phyloP scores from a whole-genome alignment of 306 rosid genomes.

The Castanea sativa region DNA sequence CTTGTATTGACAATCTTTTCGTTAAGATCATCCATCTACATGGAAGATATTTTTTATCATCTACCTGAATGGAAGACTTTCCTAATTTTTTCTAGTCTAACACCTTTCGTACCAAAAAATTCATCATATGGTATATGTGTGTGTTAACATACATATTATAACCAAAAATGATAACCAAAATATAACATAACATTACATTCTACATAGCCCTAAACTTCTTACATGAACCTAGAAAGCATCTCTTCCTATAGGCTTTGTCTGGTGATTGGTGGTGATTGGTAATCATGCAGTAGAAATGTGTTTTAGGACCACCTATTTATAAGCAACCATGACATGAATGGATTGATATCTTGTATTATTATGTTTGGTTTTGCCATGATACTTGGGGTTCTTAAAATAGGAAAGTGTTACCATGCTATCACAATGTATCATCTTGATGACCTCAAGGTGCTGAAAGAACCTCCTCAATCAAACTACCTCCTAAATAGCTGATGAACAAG shows the following conservation, averaged over 20 bases:
- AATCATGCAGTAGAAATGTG: not conserved
- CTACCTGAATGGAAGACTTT: too few species aligned
- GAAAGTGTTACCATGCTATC: not conserved
- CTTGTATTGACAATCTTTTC: too few species aligned
- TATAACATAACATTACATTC: not conserved
- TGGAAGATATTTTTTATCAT: too few species aligned
- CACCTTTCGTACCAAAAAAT: too few species aligned
- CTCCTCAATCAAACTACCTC: too few species aligned
- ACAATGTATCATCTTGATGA: not conserved
- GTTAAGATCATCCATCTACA: too few species aligned
- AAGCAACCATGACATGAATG: not conserved
- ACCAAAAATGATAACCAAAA: not conserved
- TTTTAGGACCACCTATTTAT: not conserved
- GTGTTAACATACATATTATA: not conserved
- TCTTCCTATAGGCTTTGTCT: not conserved
- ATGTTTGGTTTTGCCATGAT: constrained; percentile 1
- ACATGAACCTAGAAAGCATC: not conserved
- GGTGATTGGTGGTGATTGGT: not conserved
- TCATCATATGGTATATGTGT: too few species aligned
- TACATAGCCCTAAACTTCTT: not conserved
- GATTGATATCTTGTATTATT: not conserved
- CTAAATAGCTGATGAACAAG: too few species aligned
- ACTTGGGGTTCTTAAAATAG: not conserved
- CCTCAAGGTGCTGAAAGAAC: not conserved
- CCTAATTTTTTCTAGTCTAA: too few species aligned